Evolutionary conservation across 106 monocot genomes (phyloP).

Genomic region (Dendrobium chrysotoxum): DNA sequence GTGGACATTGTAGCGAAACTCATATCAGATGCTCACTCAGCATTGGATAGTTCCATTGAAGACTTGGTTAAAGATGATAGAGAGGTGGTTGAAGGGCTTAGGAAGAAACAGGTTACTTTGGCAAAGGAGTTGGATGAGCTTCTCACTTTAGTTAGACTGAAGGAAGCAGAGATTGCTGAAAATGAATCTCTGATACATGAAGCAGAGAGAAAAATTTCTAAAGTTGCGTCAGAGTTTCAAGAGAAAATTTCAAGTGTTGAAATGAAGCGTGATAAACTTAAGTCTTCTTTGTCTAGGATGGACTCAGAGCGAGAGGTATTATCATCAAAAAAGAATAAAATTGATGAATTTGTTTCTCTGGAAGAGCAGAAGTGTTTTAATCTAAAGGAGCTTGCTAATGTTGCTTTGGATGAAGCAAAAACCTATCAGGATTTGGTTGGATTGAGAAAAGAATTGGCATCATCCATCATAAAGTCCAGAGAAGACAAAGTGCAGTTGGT

Average conservation of each 20-base stretch:
- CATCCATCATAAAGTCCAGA: conserved; percentile 47
- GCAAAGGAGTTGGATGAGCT: conserved; percentile 70
- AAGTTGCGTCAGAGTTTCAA: conserved; percentile 47
- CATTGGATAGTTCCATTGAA: conserved; percentile 52
- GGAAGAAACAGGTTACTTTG: conserved; percentile 36
- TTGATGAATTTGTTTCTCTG: conserved; percentile 45
- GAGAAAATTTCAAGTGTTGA: conserved; percentile 52
- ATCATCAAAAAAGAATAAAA: conserved; percentile 50
- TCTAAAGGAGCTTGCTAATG: conserved; percentile 41
- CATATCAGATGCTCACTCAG: conserved; percentile 53
- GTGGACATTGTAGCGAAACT: conserved; percentile 46
- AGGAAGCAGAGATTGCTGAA: conserved; percentile 75
- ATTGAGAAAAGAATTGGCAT: conserved; percentile 45
- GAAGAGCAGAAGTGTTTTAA: conserved; percentile 47
- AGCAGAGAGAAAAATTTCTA: conserved; percentile 61
- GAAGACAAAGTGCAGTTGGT: conserved; percentile 68
- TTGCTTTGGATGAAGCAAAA: conserved; percentile 59
- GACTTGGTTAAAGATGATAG: conserved; percentile 68
- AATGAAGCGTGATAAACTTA: conserved; percentile 29
- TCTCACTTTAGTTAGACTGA: conserved; percentile 57
- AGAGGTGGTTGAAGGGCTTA: conserved; percentile 52
- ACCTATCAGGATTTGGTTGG: conserved; percentile 38
- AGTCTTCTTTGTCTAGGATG: conserved; percentile 29
- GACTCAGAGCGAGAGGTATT: conserved; percentile 40
- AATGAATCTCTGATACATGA: conserved; percentile 57